Percentiles rank a stretch among this genome's conserved stretches.
Conservation (phyloP, 2,329 filamentous ascomycete species). For the Zymoseptoria pseudotritici region DNA sequence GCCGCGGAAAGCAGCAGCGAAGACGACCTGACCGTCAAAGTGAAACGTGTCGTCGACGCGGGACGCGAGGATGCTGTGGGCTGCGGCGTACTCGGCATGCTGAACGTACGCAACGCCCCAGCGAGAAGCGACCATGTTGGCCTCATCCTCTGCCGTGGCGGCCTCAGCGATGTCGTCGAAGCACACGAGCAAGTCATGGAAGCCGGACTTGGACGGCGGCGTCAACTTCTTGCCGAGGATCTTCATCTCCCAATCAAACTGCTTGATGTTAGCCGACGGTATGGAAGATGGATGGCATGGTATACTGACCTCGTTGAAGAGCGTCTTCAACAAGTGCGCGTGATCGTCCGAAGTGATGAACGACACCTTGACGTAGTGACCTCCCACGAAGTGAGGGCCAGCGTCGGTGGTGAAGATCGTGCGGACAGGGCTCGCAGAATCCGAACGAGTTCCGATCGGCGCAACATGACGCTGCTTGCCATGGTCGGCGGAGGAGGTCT, state of each 20-base stretch:
- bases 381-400: conserved; percentile 10
- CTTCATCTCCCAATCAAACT: conserved; percentile 15
- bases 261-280: not conserved
- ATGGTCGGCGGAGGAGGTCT: not conserved
- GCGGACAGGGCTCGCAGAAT: not conserved
- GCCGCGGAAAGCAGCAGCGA: conserved; percentile 13
- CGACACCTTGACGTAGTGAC: conserved; percentile 19
- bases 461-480: not conserved
- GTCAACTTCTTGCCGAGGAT: conserved; percentile 6
- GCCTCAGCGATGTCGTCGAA: conserved; percentile 36
- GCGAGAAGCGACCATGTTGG: conserved; percentile 7
- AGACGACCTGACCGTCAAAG: conserved; percentile 25
- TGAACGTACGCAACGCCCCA: conserved; percentile 9
- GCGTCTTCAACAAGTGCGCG: not conserved
- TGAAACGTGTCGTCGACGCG: conserved; percentile 5
- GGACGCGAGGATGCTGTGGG: not conserved
- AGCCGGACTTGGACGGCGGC: not conserved
- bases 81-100: conserved; percentile 16
- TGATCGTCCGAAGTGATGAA: conserved; percentile 2
- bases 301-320: conserved; percentile 15
- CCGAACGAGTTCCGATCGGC: conserved; percentile 15
- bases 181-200: conserved; percentile 14
- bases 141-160: conserved; percentile 6
- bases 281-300: not conserved
- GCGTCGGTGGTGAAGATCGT: conserved; percentile 22